A percentile compares a stretch with the other conserved stretches of the same genome.
Evolutionary conservation across 2,329 filamentous ascomycete species (phyloP).

Genomic region (Pseudocercospora vitis): DNA sequence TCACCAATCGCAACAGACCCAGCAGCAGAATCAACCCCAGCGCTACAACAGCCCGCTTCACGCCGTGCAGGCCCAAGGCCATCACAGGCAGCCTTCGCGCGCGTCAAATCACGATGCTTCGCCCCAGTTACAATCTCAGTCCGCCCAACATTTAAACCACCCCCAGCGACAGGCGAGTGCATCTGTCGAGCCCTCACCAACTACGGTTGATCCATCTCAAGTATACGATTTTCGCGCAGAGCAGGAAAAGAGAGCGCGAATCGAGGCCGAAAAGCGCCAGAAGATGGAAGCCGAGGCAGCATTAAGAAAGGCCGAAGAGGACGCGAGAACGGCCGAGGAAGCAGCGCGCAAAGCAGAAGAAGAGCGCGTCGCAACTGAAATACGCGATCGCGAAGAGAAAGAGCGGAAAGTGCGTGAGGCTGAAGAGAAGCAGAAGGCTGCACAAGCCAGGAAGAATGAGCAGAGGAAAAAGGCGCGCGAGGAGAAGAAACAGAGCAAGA

Average conservation of each 20-base stretch:
- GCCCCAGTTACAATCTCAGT: conserved; percentile 28
- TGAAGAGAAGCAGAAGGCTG: conserved; percentile 31
- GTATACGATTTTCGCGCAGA: conserved; percentile 57
- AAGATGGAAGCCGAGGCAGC: conserved; percentile 36
- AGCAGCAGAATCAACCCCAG: conserved; percentile 27
- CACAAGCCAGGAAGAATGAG: conserved; percentile 31
- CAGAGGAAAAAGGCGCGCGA: conserved; percentile 34
- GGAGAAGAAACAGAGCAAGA: conserved; percentile 34
- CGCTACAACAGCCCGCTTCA: conserved; percentile 36
- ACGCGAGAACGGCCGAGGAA: conserved; percentile 34
- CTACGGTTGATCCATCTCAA: conserved; percentile 54
- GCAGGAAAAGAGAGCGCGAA: conserved; percentile 44
- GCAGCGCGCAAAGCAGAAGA: conserved; percentile 32
- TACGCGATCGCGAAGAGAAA: conserved; percentile 28
- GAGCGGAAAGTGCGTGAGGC: conserved; percentile 24
- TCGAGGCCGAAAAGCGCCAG: conserved; percentile 35
- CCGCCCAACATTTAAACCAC: conserved; percentile 20
- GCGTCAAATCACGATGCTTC: conserved; percentile 28
- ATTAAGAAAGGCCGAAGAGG: conserved; percentile 38
- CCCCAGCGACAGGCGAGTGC: conserved; percentile 29
- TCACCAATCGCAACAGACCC: conserved; percentile 24
- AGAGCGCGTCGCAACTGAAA: conserved; percentile 28
- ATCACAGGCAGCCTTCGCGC: conserved; percentile 27
- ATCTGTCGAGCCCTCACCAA: conserved; percentile 38
- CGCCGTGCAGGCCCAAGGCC: conserved; percentile 32